Evolutionary conservation across 495 filamentous ascomycete genomes (phyloP), one percentile per base, ranked within the genome.

Genomic region (Penicillium silybi): DNA sequence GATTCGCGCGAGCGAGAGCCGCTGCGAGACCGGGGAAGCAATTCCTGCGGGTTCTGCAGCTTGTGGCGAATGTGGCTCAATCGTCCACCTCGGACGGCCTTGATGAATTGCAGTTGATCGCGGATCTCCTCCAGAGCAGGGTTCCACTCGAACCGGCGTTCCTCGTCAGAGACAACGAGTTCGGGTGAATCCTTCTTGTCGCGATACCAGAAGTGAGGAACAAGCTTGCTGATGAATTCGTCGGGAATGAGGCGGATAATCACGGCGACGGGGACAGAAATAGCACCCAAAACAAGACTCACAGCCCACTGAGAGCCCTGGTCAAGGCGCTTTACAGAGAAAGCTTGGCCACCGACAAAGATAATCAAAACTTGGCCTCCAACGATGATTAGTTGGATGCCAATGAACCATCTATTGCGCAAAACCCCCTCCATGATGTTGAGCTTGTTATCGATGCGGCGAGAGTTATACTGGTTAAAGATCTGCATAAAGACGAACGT

Each of bases 401-500:
- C 71, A 46, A 92, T 79, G 71, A 95, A 97, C 74, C 91, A 95
- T 42, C 69, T 79, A 66, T 96, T 97, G 54, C 74, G 80, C 41
- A 74, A 76, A 22, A 96, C 80, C 16, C 89, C 89, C 56, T 95
- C 90, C 66, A 97, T 86, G 56, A 96, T 88, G 61, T 96, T 96
- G 72, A 93, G 81, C 22, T 81, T 80, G 72, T 95, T 97, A 64
- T 97, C 92, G 15, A 97, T 77, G 1, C 90, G 87, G 42, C 90
- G 87, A 68, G 80, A 88, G 61, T 75, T 80, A 42, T 88, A 84
- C 62, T 89, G 78, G 62, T 96, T 95, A 80, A 95, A 95, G 57
- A 95, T 90, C 57, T 95, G 90, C 88, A 95, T 92, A 85, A 90
- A 96, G 34, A 93, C 88, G 58, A 92, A 95, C 1, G 87, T 89